Percentiles rank a stretch among this genome's conserved stretches.
Conservation (phyloP, 1,284 basidiomycete species). For the Pulchroboletus neoregius region DNA sequence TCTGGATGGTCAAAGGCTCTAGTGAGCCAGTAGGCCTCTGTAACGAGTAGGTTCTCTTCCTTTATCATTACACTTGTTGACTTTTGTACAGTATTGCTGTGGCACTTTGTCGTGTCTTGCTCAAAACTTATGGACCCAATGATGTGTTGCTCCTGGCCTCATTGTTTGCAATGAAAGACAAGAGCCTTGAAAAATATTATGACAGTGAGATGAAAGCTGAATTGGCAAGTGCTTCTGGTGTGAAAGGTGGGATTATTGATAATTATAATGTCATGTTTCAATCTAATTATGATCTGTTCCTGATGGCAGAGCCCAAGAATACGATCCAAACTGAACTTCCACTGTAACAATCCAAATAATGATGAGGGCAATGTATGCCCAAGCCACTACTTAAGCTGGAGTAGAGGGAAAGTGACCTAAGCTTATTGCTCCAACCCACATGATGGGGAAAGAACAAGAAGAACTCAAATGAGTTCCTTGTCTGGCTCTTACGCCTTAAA, state of each 20-base stretch:
- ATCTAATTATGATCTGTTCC: neutral
- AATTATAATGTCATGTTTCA: no score
- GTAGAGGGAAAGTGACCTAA: no score
- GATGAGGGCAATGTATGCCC: no score
- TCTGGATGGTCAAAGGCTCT: constrained; percentile 12
- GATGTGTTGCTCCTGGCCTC: constrained; percentile 22
- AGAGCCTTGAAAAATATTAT: constrained; percentile 6
- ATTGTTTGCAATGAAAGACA: constrained; percentile 15
- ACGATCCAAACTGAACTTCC: neutral
- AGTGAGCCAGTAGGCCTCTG: neutral
- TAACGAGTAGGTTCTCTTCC: constrained; percentile 8
- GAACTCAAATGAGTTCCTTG: no score
- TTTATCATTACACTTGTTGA: neutral
- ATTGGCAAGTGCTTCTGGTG: neutral
- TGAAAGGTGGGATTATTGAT: constrained; percentile 4
- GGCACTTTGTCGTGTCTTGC: constrained; percentile 22
- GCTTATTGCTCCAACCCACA: no score
- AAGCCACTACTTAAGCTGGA: no score
- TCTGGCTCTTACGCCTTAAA: no score
- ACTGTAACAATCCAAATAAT: no score
- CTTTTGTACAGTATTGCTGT: constrained; percentile 15
- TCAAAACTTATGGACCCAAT: constrained; percentile 18
- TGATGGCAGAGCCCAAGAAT: neutral
- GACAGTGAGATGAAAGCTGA: neutral
- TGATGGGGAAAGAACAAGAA: no score